Conservation (phyloP, 805 yeast species). For the Komagataella populi region DNA sequence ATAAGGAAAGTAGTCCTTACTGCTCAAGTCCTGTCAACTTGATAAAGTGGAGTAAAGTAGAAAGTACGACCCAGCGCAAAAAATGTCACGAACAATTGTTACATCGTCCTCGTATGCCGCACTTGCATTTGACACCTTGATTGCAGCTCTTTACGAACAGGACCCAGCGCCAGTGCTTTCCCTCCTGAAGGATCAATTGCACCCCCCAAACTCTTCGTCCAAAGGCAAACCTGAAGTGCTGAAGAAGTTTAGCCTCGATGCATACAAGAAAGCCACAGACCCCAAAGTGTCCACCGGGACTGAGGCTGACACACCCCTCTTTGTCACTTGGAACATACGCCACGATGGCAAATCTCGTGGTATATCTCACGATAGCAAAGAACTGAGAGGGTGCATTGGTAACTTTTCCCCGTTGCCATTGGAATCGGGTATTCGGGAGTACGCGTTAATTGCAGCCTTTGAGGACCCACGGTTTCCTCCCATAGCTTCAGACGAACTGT, state of each 20-base stretch:
- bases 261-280: background rate
- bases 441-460: constrained; percentile 57
- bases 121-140: constrained; percentile 24
- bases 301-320: constrained; percentile 37
- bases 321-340: constrained; percentile 72
- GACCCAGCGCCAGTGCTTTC: constrained; percentile 2
- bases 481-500: constrained; percentile 39
- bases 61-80: background rate
- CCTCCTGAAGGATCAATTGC: constrained; percentile 2
- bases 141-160: constrained; percentile 12
- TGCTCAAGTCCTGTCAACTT: background rate
- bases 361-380: constrained; percentile 13
- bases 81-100: background rate
- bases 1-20: background rate
- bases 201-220: constrained; percentile 1
- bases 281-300: constrained; percentile 1
- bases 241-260: constrained; percentile 3
- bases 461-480: constrained; percentile 73
- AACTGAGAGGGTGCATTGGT: constrained; percentile 87
- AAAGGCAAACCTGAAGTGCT: background rate
- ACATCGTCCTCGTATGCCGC: constrained; percentile 18
- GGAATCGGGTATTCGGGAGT: constrained; percentile 45
- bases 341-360: too few species aligned
- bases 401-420: constrained; percentile 51
- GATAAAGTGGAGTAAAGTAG: background rate